Evolutionary conservation across 768 basidiomycete genomes (phyloP).

Genomic region (Naganishia randhawae): DNA sequence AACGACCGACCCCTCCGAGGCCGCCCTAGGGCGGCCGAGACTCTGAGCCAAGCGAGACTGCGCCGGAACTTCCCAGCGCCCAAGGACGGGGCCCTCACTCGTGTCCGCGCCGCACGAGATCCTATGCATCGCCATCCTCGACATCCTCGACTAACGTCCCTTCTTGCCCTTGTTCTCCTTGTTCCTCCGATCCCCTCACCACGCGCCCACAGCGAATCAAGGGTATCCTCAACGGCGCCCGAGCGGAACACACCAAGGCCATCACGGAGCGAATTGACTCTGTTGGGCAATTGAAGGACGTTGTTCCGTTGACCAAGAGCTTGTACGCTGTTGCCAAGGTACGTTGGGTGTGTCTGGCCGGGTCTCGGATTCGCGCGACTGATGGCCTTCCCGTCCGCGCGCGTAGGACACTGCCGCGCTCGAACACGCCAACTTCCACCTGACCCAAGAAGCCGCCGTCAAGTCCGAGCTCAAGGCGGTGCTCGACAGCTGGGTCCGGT

Average conservation of each 20-base stretch:
- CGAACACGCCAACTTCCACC: constrained; percentile 83
- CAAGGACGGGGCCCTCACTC: no score
- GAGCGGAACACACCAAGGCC: constrained; percentile 83
- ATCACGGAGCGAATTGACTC: constrained; percentile 88
- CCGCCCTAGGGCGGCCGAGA: no score
- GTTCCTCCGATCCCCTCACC: not conserved
- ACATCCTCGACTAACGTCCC: no score
- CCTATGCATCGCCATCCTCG: no score
- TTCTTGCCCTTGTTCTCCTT: not conserved
- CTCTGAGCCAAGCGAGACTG: no score
- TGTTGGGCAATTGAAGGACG: constrained; percentile 92
- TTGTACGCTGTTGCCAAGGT: constrained; percentile 93
- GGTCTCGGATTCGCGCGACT: not conserved
- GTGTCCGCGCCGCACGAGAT: no score
- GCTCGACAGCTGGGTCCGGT: constrained; percentile 96
- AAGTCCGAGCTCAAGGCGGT: constrained; percentile 87
- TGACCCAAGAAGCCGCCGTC: constrained; percentile 80
- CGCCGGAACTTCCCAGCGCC: no score
- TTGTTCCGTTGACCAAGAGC: constrained; percentile 79
- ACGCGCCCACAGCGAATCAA: constrained; percentile 64
- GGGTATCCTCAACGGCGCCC: constrained; percentile 72
- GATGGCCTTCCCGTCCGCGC: not conserved
- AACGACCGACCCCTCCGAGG: no score
- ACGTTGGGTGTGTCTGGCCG: not conserved
- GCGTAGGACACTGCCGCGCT: constrained; percentile 81